Evolutionary conservation across 1,284 basidiomycete species (phyloP).

Genomic region (Cerrena zonata): DNA sequence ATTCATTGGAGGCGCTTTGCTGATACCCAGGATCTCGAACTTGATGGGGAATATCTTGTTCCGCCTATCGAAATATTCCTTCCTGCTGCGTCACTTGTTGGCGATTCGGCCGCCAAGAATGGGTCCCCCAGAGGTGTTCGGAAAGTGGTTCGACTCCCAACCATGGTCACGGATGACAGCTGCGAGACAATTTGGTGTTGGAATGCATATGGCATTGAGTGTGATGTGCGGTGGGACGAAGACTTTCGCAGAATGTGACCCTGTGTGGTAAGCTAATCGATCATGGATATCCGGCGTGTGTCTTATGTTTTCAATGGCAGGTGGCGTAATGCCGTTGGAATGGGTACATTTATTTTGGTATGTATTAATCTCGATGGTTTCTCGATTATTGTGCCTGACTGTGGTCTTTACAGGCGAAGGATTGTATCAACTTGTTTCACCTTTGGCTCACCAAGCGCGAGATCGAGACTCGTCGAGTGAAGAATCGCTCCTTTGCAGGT

Average conservation of each 20-base stretch:
- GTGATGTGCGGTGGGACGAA: conserved; percentile 51
- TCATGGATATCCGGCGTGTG: no score
- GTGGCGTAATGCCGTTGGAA: conserved; percentile 70
- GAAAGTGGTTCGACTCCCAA: conserved; percentile 12
- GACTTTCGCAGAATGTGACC: conserved; percentile 60
- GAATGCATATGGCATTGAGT: conserved; percentile 36
- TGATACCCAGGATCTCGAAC: conserved; percentile 59
- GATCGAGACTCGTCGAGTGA: conserved; percentile 57
- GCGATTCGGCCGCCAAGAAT: conserved; percentile 38
- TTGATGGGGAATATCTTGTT: conserved; percentile 58
- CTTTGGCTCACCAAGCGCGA: conserved; percentile 66
- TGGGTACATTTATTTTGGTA: conserved; percentile 64
- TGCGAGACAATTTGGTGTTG: conserved; percentile 19
- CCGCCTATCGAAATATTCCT: conserved; percentile 44
- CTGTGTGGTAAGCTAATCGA: conserved; percentile 57
- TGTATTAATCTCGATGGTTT: conserved; percentile 18
- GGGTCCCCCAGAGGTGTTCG: conserved; percentile 4
- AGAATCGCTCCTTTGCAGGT: conserved; percentile 63
- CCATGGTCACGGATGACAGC: conserved; percentile 8
- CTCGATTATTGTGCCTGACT: not conserved
- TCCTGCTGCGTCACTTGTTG: conserved; percentile 48
- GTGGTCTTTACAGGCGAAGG: conserved; percentile 47
- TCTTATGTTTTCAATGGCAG: conserved; percentile 26
- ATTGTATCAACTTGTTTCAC: conserved; percentile 59
- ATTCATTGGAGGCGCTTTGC: conserved; percentile 57